These are phyloP conservation scores for Botrytis galanthina DNA, from an alignment of 2,329 filamentous ascomycete genomes.

Conservation along the genomic window DNA sequence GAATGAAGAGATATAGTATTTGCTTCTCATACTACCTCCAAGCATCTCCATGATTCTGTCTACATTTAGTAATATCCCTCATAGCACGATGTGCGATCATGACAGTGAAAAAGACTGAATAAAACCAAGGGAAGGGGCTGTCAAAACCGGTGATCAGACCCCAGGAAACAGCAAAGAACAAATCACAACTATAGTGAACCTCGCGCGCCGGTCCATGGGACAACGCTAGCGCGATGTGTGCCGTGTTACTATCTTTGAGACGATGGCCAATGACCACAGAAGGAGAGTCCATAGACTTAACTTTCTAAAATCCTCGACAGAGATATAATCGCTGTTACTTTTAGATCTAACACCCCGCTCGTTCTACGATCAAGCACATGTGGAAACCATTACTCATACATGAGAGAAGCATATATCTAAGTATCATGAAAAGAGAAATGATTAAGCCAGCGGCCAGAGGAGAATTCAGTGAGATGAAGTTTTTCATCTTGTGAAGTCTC, in stretches of 20 bases:
- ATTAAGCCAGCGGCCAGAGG: neutral
- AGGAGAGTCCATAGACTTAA: neutral
- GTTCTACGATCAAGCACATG: neutral
- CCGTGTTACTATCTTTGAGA: neutral
- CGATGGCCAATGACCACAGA: neutral
- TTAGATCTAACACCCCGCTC: neutral
- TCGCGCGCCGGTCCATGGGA: conserved; percentile 64
- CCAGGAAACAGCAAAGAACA: conserved; percentile 76
- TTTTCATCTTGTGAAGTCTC: neutral
- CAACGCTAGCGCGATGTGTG: neutral
- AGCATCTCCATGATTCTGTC: conserved; percentile 74
- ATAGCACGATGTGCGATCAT: conserved; percentile 80
- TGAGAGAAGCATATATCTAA: neutral
- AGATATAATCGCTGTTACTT: neutral
- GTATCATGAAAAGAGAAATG: neutral
- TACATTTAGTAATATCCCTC: conserved; percentile 73
- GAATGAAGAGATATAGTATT: conserved; percentile 84
- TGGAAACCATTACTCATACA: neutral
- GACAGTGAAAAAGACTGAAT: conserved; percentile 74
- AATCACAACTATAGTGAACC: conserved; percentile 77
- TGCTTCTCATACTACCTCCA: conserved; percentile 78
- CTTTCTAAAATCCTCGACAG: neutral
- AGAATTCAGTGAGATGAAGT: no score
- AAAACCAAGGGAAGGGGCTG: conserved; percentile 87
- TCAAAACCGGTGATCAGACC: conserved; percentile 75